Conservation (phyloP, 768 basidiomycete genomes). For the Fomitopsis serialis region DNA sequence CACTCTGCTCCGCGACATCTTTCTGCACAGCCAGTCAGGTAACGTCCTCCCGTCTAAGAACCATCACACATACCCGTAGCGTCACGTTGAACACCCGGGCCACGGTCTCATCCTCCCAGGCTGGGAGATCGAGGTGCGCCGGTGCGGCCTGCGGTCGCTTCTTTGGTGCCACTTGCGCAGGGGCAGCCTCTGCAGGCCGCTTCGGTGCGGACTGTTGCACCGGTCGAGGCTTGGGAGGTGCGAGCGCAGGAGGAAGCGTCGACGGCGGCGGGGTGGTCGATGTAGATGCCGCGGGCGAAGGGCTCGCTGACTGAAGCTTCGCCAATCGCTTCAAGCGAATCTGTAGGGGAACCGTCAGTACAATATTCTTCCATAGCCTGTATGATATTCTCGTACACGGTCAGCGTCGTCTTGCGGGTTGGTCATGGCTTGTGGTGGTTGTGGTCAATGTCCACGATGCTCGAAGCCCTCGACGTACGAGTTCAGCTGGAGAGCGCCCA, state of each 20-base stretch:
- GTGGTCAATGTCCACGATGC: no score
- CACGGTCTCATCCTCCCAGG: conserved; percentile 76
- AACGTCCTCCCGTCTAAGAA: background rate
- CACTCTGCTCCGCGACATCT: conserved; percentile 50
- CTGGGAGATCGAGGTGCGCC: conserved; percentile 45
- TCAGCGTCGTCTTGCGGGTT: conserved; percentile 75
- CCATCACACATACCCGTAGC: conserved; percentile 54
- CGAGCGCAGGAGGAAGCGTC: conserved; percentile 22
- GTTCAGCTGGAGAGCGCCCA: no score
- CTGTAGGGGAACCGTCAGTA: conserved; percentile 32
- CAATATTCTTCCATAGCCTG: background rate
- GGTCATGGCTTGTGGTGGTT: background rate
- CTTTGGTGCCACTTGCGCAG: conserved; percentile 34
- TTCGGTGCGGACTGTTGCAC: conserved; percentile 20
- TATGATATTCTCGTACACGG: conserved; percentile 40
- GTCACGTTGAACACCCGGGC: conserved; percentile 71
- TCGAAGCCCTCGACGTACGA: no score
- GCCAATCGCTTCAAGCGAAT: conserved; percentile 91
- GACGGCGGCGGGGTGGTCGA: conserved; percentile 33
- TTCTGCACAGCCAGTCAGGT: conserved; percentile 32
- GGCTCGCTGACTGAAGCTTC: conserved; percentile 54
- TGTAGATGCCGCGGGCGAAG: conserved; percentile 34
- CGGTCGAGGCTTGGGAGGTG: conserved; percentile 26
- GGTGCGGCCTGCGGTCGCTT: conserved; percentile 36
- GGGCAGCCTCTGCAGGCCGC: conserved; percentile 25